Evolutionary conservation across 805 yeast genomes (phyloP), one percentile per base, ranked within the genome.

Genomic region (Suhomyces vadensis): DNA sequence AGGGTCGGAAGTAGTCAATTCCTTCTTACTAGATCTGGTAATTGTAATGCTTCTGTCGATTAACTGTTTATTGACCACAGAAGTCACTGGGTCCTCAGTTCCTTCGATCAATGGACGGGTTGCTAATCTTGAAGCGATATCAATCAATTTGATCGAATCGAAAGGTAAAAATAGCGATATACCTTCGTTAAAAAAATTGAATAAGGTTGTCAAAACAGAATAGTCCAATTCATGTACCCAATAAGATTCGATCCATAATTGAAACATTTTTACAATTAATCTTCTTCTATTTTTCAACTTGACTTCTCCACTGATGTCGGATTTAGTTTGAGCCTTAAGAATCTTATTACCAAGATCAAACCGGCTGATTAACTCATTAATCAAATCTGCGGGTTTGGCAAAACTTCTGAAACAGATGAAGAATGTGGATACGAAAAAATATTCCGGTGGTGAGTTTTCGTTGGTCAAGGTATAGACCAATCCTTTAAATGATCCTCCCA

Each of bases 241-340:
- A 60, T 85, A 90, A 41, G 94, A 83, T 62, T 89, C 95, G 62
- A 92, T 67, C 99, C 99, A 92, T 26, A 79, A 69, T 60, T 82
- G 86, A 58, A 90, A 79, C 61, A 85, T 73, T 51, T 78, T 79
- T 52, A 84, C 80, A 31, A 89, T 81, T 37, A 85, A 64, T 48
- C 81, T 79, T 57, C 92, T 70, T 60, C 94, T 75, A 50, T 75
- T 82, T 54, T 77, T 81, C 31, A 79, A 50, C 50, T 55, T 61
- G 7, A 69, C 58, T 38, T 67, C 71, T 26, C 47, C 43, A 46
- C 61, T 58, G 4, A 58, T 49, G 27, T 65, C 64, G 1, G 35
- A 27, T 7, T 43, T 37, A 1, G 46, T 36, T 5, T 42, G 44
- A 4, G 46, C 39, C 16, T 40, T 48, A 14, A 53, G 41, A 31